Base-by-base conservation (phyloP, 2,329 filamentous ascomycete genomes). In the Fusarium sp. region DNA sequence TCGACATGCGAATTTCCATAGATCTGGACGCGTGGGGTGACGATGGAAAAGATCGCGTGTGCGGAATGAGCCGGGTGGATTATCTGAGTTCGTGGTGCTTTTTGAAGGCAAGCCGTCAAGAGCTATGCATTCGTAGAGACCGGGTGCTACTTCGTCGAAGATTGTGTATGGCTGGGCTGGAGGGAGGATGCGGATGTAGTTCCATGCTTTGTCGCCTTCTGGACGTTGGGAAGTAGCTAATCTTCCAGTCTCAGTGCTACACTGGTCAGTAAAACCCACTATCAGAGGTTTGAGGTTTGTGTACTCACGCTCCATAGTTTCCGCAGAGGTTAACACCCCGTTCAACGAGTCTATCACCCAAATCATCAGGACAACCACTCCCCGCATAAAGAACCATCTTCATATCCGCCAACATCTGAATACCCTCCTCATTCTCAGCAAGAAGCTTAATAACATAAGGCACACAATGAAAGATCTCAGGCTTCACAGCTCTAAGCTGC, bases 361-460 rank as follows among this genome's bases (percentile, higher is more conserved):
- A 78, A 10, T 86, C 85, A 70, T 90, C 87, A 0, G 88, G 88
- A 66, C 87, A 89, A 6, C 83, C 81, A 18, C 85, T 87, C 1
- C 88, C 88, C 4, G 84, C 87, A 64, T 85, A 89, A 69, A 88
- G 80, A 20, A 90, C 87, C 3, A 87, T 71, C 69, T 87, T 84
- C 13, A 85, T 79, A 25, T 78, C 76, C 1, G 77, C 76, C 18
- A 90, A 76, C 3, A 78, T 78, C 2, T 78, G 72, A 16, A 89
- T 81, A 0, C 89, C 90, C 20, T 85, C 82, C 1, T 85, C 79
- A 0, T 84, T 83, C 73, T 92, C 90, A 1, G 85, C 84, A 2
- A 92, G 80, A 0, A 92, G 78, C 72, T 91, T 91, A 20, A 92
- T 76, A 0, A 87, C 85, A 68, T 91, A 92, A 0, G 90, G 89